phyloP scores from a whole-genome alignment of 2,329 filamentous ascomycete genomes.

The Pestalotiopsis sp. region DNA sequence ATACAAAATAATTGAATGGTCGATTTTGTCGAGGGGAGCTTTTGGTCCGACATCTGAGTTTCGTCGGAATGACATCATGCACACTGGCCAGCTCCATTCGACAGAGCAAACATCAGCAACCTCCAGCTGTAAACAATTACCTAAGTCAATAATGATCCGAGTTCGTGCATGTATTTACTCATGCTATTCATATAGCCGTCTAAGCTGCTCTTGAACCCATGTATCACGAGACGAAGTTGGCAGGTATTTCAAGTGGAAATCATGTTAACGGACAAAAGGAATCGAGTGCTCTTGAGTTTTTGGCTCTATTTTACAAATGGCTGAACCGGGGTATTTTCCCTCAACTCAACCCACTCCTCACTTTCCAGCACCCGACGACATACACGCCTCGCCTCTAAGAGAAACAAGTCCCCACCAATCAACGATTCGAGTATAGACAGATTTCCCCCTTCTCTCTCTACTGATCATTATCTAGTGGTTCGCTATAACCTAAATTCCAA shows the following conservation, averaged over 20 bases:
- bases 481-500: not conserved
- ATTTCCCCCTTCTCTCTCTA: slow-evolving; percentile 34
- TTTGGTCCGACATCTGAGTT: slow-evolving; percentile 3
- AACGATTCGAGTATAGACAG: slow-evolving; percentile 49
- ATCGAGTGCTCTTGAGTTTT: slow-evolving; percentile 66
- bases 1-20: not conserved
- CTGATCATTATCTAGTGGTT: slow-evolving; percentile 34
- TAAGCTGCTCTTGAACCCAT: not conserved
- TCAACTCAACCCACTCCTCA: slow-evolving; percentile 47
- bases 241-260: not conserved
- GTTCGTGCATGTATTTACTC: not conserved
- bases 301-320: slow-evolving; percentile 65
- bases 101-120: not conserved
- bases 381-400: slow-evolving; percentile 49
- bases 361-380: slow-evolving; percentile 49
- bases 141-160: not conserved
- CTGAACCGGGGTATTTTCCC: slow-evolving; percentile 48
- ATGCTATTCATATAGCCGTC: no score
- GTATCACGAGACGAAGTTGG: not conserved
- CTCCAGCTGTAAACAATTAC: not conserved
- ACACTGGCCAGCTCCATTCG: slow-evolving; percentile 11
- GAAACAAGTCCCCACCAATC: slow-evolving; percentile 43
- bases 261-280: slow-evolving; percentile 53
- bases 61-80: slow-evolving; percentile 17
- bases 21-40: not conserved